Evolutionary conservation across 805 yeast species (phyloP).

Genomic region (Sugiyamaella mastotermitis): DNA sequence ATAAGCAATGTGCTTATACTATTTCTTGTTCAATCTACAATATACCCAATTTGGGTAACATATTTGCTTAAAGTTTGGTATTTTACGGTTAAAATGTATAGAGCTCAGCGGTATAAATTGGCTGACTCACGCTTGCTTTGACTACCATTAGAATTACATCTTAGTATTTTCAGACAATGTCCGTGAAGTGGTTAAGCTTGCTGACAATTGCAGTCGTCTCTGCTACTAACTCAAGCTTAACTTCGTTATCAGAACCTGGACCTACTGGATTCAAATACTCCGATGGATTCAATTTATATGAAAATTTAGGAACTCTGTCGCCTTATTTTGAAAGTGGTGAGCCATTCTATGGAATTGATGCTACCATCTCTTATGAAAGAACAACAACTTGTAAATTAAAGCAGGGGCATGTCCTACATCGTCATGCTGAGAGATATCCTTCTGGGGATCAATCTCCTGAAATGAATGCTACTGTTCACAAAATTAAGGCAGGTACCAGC

Average conservation of each 20-base stretch:
- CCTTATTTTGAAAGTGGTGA: conserved; percentile 35
- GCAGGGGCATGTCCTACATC: conserved; percentile 64
- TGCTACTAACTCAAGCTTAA: too few species aligned
- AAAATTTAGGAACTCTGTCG: conserved; percentile 36
- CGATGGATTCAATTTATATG: conserved; percentile 33
- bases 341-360: conserved; percentile 29
- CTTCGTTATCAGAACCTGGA: conserved; percentile 29
- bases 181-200: too few species aligned
- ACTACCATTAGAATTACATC: too few species aligned
- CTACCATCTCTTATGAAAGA: conserved; percentile 24
- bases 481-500: conserved; percentile 25
- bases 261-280: conserved; percentile 33
- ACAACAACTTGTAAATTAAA: conserved; percentile 44
- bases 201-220: too few species aligned
- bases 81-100: too few species aligned
- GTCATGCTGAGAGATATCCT: conserved; percentile 80
- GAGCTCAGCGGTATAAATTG: too few species aligned
- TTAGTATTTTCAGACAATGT: too few species aligned
- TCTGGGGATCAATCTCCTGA: conserved; percentile 38
- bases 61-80: too few species aligned
- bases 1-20: too few species aligned
- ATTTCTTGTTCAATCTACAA: too few species aligned
- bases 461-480: conserved; percentile 33
- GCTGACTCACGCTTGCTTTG: too few species aligned
- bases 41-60: too few species aligned